Conservation (phyloP, 129 eudicot genomes). For the Flaveria sonorensis region DNA sequence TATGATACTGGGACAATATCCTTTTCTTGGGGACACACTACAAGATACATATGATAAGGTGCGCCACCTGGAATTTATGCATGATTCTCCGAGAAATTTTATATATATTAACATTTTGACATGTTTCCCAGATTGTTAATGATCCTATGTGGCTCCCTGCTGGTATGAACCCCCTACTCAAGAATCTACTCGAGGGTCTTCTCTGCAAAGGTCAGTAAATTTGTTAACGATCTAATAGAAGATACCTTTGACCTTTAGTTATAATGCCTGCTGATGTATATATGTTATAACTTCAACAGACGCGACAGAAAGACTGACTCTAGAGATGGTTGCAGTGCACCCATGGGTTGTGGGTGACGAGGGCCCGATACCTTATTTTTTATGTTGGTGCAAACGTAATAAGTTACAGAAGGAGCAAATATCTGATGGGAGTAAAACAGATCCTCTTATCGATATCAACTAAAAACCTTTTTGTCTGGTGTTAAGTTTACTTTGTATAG, state of each 20-base stretch:
- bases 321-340: conserved; percentile 66
- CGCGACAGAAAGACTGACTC: conserved; percentile 55
- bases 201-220: conserved; percentile 87
- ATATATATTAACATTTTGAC: not conserved
- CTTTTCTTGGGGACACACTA: conserved; percentile 94
- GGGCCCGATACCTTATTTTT: conserved; percentile 59
- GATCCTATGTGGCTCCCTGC: conserved; percentile 61
- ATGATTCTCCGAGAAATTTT: not conserved
- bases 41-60: conserved; percentile 98
- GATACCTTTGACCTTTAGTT: not conserved
- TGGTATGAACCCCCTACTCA: conserved; percentile 64
- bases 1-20: conserved; percentile 76
- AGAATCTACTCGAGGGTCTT: conserved; percentile 78
- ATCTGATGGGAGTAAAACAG: conserved; percentile 40
- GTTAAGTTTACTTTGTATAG: conserved; percentile 43
- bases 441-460: conserved; percentile 32
- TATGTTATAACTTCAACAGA: conserved; percentile 42
- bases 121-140: conserved; percentile 66
- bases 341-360: conserved; percentile 76
- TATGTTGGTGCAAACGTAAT: conserved; percentile 78
- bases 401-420: conserved; percentile 32
- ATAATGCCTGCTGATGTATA: conserved; percentile 6
- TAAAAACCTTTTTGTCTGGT: conserved; percentile 19
- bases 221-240: not conserved
- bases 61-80: conserved; percentile 2